Conservation (phyloP, 306 rosid species). For the Purshia tridentata region DNA sequence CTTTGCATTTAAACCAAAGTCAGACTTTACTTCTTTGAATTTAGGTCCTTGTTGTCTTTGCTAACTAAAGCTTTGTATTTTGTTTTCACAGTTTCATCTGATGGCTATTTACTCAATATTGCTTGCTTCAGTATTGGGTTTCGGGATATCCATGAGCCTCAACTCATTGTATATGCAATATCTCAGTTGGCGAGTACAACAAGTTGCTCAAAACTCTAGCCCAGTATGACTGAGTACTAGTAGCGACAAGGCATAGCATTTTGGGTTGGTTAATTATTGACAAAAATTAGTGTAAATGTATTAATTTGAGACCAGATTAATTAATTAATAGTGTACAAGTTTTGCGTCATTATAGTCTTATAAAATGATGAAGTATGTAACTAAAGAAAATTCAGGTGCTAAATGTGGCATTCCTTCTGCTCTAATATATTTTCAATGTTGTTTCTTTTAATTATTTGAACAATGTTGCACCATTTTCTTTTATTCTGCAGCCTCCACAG, state of each 20-base stretch:
- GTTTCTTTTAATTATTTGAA: not conserved
- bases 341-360: not conserved
- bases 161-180: constrained; percentile 62
- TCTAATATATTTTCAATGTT: no score
- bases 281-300: not conserved
- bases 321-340: not conserved
- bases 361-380: not conserved
- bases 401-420: not conserved
- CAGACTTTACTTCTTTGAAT: not conserved
- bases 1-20: not conserved
- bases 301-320: not conserved
- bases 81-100: constrained; percentile 69
- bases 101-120: constrained; percentile 64
- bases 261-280: not conserved
- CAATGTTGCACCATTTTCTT: not conserved
- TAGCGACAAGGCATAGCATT: not conserved
- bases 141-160: constrained; percentile 73
- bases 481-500: no score
- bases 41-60: not conserved
- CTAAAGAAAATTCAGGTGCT: not conserved
- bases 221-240: constrained; percentile 45
- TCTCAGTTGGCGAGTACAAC: constrained; percentile 67
- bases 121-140: constrained; percentile 74
- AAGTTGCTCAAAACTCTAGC: constrained; percentile 39
- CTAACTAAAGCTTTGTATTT: constrained; percentile 14